phyloP scores from a whole-genome alignment of 208 protist genomes.

The Wallacemonas rigidus region DNA sequence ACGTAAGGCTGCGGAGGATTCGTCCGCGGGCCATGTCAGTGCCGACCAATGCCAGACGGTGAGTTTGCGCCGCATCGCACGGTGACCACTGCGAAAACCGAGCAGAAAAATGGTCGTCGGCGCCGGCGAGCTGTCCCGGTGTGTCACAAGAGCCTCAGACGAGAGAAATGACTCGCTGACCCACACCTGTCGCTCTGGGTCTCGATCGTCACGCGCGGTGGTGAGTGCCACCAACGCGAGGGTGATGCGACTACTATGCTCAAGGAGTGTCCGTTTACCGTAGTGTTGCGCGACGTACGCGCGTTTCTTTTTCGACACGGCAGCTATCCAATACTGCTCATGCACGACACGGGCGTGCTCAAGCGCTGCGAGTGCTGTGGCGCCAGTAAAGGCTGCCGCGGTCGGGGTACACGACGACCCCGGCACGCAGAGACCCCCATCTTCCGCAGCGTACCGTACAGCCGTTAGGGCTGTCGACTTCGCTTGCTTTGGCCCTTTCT shows the following conservation, averaged over 20 bases:
- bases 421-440: background rate
- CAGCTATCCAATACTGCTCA: background rate
- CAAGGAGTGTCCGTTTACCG: background rate
- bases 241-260: background rate
- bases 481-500: too few relatives aligned
- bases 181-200: background rate
- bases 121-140: background rate
- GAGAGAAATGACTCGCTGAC: background rate
- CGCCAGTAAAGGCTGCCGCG: background rate
- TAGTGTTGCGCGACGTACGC: background rate
- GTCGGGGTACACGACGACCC: too few relatives aligned
- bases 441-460: background rate
- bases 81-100: background rate
- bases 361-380: background rate
- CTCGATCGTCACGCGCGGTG: background rate
- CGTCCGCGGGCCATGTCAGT: background rate
- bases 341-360: background rate
- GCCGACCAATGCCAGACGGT: background rate
- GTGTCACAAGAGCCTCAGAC: background rate
- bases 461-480: too few relatives aligned
- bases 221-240: background rate
- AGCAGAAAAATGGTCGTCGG: background rate
- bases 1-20: background rate
- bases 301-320: constrained; percentile 3
- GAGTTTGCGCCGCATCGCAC: background rate